Evolutionary conservation across 2,329 filamentous ascomycete species (phyloP).

Genomic region (Sphaerulina musiva): DNA sequence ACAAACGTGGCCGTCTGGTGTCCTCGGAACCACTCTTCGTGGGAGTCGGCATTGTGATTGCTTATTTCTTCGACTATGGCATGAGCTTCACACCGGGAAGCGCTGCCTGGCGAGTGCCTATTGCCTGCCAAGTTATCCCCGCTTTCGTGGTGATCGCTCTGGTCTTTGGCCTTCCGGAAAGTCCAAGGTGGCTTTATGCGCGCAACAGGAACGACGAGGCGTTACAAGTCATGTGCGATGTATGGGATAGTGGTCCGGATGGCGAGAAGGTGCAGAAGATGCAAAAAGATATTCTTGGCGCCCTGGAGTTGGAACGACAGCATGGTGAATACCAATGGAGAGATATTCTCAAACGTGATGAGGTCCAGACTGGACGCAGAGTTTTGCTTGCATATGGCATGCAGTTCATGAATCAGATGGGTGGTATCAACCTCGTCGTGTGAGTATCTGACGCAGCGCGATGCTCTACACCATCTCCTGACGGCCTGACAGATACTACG

Average conservation of each 20-base stretch:
- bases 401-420: slow-evolving; percentile 28
- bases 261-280: slow-evolving; percentile 27
- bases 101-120: slow-evolving; percentile 44
- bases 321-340: slow-evolving; percentile 38
- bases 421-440: slow-evolving; percentile 37
- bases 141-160: slow-evolving; percentile 36
- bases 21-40: slow-evolving; percentile 34
- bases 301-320: slow-evolving; percentile 34
- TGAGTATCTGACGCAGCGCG: slow-evolving; percentile 12
- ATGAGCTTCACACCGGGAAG: slow-evolving; percentile 39
- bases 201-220: slow-evolving; percentile 28
- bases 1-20: slow-evolving; percentile 32
- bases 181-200: slow-evolving; percentile 39
- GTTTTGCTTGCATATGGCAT: slow-evolving; percentile 33
- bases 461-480: background rate
- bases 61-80: slow-evolving; percentile 34
- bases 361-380: slow-evolving; percentile 37
- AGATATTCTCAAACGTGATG: slow-evolving; percentile 36
- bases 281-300: slow-evolving; percentile 35
- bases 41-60: slow-evolving; percentile 32
- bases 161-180: slow-evolving; percentile 36
- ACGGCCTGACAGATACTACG: slow-evolving; percentile 32
- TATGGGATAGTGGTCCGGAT: slow-evolving; percentile 28
- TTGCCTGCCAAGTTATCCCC: slow-evolving; percentile 41
- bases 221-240: slow-evolving; percentile 32